Percentiles rank a stretch among this genome's conserved stretches.
Conservation (phyloP, 2,329 filamentous ascomycete species). For the Lachnellula suecica region DNA sequence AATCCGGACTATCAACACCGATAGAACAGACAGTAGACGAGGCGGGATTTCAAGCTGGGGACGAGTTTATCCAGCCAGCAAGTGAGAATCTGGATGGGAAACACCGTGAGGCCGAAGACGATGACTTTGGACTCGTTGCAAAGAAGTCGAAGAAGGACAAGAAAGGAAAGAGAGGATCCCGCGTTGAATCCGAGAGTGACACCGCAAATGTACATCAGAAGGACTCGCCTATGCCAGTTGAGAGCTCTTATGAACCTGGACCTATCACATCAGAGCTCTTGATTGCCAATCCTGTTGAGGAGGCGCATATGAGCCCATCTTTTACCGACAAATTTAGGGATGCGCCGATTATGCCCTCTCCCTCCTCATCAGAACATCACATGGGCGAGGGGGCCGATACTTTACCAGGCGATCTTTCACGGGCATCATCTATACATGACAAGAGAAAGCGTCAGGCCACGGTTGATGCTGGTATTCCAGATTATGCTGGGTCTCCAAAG, state of each 20-base stretch:
- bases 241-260: not conserved
- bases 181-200: constrained; percentile 9
- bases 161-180: constrained; percentile 19
- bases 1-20: constrained; percentile 17
- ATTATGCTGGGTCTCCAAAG: constrained; percentile 8
- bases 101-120: constrained; percentile 5
- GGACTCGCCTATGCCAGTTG: not conserved
- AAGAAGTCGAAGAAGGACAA: constrained; percentile 29
- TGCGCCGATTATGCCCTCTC: not conserved
- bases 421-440: constrained; percentile 28
- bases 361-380: not conserved
- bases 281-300: constrained; percentile 7
- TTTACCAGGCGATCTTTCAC: constrained; percentile 9
- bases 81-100: constrained; percentile 8
- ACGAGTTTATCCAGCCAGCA: not conserved
- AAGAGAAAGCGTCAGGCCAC: constrained; percentile 32
- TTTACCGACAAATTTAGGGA: not conserved
- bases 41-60: not conserved
- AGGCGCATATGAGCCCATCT: constrained; percentile 4
- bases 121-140: constrained; percentile 11
- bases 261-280: not conserved
- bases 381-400: constrained; percentile 7
- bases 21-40: constrained; percentile 7
- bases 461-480: constrained; percentile 9
- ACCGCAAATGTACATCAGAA: not conserved